Base-by-base conservation (phyloP, 768 basidiomycete genomes). In the Mycena leptocephala region DNA sequence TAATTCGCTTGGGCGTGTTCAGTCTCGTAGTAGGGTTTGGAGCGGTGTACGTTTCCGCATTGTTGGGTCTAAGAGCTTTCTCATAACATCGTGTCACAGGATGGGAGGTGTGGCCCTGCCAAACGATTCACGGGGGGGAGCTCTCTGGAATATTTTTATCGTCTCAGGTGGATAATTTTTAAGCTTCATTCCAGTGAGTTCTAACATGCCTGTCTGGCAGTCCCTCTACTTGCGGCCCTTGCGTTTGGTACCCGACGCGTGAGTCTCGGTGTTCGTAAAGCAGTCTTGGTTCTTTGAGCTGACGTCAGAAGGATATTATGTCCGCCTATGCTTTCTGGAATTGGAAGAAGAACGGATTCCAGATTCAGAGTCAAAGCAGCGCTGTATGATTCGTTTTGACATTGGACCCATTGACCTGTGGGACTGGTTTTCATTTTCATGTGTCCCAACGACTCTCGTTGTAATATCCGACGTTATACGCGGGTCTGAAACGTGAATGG, bases 311-410 rank as follows among this genome's bases (percentile, higher is more conserved):
- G 72, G 72, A 74, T 13, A 66, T 74, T 37, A 37, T 74, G 41
- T 66, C 56, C 46, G 30, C 58, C 18, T 74, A 74, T 26, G 72
- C 64, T 3, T 74, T 74, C 55, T 74, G 72, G 72, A 66, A 66
- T 4, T 28, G 46, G 46, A 26, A 59, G 7, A 39, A 30, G 24
- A 53, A 35, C 24, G 35, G 59, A 37, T 70, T 43, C 30, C 43
- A n/a, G n/a, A n/a, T n/a, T n/a, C n/a, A n/a, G n/a, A 43, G 32
- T 35, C 10, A 33, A 33, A 28, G 46, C 30, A 51, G 46, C 16
- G 2, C 46, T 2, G 48, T 53, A 66, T 11, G 32, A 24, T 8
- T 65, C 22, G 26, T n/a, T 37, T 37, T 37, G 6, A 13, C 35
- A 6, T 6, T 13, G 13, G n/a, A n/a, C n/a, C n/a, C n/a, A n/a